Conservation (phyloP, 2,329 filamentous ascomycete genomes). For the Catunica adiposa region DNA sequence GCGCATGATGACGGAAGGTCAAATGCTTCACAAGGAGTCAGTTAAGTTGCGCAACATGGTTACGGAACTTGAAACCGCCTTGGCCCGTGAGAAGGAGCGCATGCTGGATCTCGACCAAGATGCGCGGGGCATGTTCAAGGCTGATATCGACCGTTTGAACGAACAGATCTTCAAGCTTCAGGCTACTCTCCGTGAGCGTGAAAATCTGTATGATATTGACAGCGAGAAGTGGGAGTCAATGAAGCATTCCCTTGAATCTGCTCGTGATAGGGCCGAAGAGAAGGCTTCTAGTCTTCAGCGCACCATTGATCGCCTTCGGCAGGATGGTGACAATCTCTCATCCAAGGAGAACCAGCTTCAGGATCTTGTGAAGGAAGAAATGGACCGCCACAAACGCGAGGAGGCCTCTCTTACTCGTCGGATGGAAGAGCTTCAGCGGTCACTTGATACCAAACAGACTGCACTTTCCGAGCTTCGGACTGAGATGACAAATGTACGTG, state of each 20-base stretch:
- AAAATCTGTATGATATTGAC: constrained; percentile 53
- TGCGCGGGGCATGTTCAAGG: constrained; percentile 29
- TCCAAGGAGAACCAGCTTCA: constrained; percentile 52
- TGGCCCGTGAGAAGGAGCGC: constrained; percentile 39
- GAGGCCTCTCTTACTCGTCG: constrained; percentile 55
- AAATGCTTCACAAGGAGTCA: constrained; percentile 49
- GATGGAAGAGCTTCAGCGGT: constrained; percentile 55
- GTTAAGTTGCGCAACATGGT: constrained; percentile 30
- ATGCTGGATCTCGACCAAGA: constrained; percentile 44
- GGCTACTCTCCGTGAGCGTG: constrained; percentile 49
- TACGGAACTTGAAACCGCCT: constrained; percentile 30
- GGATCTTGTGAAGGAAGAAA: constrained; percentile 52
- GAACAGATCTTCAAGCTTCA: constrained; percentile 46
- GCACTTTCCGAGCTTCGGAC: constrained; percentile 47
- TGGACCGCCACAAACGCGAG: constrained; percentile 54
- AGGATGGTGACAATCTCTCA: constrained; percentile 49
- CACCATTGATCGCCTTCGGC: constrained; percentile 53
- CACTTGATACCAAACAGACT: constrained; percentile 50
- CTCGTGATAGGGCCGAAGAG: constrained; percentile 50
- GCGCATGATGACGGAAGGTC: constrained; percentile 47
- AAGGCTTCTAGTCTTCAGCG: constrained; percentile 50
- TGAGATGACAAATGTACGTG: constrained; percentile 48
- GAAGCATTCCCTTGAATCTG: constrained; percentile 45
- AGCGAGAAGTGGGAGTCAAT: constrained; percentile 57
- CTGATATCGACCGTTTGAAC: constrained; percentile 34